phyloP scores from a whole-genome alignment of 768 basidiomycete species.

The Glaciozyma antarctica region DNA sequence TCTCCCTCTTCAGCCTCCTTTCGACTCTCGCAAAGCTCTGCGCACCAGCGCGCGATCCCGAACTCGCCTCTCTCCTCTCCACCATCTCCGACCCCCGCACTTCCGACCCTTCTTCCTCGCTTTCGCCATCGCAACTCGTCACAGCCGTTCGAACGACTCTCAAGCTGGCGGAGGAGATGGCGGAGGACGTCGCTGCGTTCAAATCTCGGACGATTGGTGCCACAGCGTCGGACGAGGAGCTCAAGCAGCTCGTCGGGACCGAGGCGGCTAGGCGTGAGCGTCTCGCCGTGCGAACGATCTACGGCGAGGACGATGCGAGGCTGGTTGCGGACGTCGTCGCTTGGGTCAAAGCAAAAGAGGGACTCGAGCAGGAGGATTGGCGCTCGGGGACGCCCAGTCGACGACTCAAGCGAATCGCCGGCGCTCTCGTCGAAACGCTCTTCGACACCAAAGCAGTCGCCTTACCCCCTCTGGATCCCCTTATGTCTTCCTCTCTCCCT shows the following conservation, averaged over 20 bases:
- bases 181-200: conserved; percentile 7
- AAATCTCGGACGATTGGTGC: neutral
- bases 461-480: neutral
- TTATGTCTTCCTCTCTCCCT: neutral
- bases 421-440: conserved; percentile 5
- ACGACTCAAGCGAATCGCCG: neutral
- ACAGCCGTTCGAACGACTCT: neutral
- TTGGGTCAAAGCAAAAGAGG: neutral
- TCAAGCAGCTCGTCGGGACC: neutral
- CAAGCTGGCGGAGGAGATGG: conserved; percentile 5
- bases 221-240: neutral
- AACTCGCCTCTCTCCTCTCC: neutral
- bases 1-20: neutral
- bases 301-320: neutral
- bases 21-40: conserved; percentile 2
- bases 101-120: neutral
- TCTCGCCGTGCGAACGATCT: neutral
- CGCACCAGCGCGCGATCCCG: conserved; percentile 14
- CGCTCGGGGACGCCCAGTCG: neutral
- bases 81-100: neutral
- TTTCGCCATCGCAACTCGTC: neutral
- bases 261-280: conserved; percentile 13
- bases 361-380: neutral
- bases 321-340: neutral
- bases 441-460: conserved; percentile 5